Base-by-base conservation (phyloP, 345 rosid genomes). In the Eutrema japonicum region DNA sequence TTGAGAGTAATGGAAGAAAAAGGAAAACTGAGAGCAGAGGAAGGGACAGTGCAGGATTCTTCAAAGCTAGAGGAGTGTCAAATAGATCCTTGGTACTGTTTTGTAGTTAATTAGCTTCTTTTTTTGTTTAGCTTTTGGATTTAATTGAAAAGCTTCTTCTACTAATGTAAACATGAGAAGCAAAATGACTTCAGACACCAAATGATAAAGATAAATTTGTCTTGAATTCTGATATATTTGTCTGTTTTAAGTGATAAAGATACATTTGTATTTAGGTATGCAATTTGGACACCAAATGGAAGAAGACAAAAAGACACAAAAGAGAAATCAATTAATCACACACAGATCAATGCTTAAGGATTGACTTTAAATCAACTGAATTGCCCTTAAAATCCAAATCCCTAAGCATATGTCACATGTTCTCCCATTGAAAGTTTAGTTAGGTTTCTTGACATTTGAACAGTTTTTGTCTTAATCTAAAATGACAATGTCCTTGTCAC, bases 31-130 rank as follows among this genome's bases (percentile, higher is more conserved):
- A 60, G 77, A 66, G 32, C 70, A 22, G 66, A 64, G 16, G 81
- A 78, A 72, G 83, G 81, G 56, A 47, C 59, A 11, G 62, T 77
- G 14, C 81, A 79, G 41, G 74, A 59, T 59, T 68, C 78, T 58
- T 38, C 78, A 40, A 66, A 59, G 54, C 32, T 70, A 54, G 66
- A 62, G 18, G 79, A 63, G 30, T 45, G 52, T 68, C 64, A 76
- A 16, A 51, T 60, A 67, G 75, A 76, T 76, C 70, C 79, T 46
- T 63, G 59, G 14, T 63, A 76, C 38, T 53, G 71, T 70, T 76
- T 76, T 63, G 71, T 46, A 62, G 71, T 76, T 54, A 76, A 63
- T 38, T 76, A 75, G 68, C 18, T 66, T 27, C 29, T 41, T 22
- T 27, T 66, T 29, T 45, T 66, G 16, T 45, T 64, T 51, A 40